Base-by-base conservation (phyloP, 371 early-diverging fungal genomes). In the Furculomyces boomerangus region DNA sequence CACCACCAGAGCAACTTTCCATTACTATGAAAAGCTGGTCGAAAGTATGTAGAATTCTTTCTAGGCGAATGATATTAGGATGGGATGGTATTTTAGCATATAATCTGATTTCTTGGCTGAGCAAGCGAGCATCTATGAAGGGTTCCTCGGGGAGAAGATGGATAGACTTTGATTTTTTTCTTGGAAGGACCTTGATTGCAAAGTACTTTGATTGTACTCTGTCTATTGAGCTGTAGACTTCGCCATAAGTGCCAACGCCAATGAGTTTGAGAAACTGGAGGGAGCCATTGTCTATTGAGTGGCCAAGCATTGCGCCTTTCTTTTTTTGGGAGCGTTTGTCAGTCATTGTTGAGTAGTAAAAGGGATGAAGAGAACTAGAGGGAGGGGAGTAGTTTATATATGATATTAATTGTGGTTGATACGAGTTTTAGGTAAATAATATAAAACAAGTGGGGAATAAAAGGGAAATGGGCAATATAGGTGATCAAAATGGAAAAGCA, bases 41-140 rank as follows among this genome's bases (percentile, higher is more conserved):
- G 59, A 91, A 90, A 1, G 93, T 95, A 70, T 99, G 98, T 62
- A 99, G 86, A 55, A 99, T 96, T 71, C 98, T 96, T 58, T 87
- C 77, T 16, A 99, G 76, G 0, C 81, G 77, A 2, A 93, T 76
- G 64, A 97, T 89, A 62, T 88, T 86, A 43, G 74, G 72, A 69
- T 94, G 94, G 45, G 62, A 43, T n/a, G 71, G 70, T 2, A 71
- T 60, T 41, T 59, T 57, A 1, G 65, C 48, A 30, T 64, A 66
- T 22, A 71, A 55, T 0, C 66, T 55, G 16, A 69, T 64, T 40
- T 71, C 71, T 41, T 58, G 62, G 20, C 57, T 57, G 30, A 71
- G 52, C 26, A 60, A 35, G 35, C 69, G 64, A 0, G 62, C 70
- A 13, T 69, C 70, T 22, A 69, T 50, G 44, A 57, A 57, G 24